Conservation (phyloP, 306 rosid species). For the Potentilla sterilis region DNA sequence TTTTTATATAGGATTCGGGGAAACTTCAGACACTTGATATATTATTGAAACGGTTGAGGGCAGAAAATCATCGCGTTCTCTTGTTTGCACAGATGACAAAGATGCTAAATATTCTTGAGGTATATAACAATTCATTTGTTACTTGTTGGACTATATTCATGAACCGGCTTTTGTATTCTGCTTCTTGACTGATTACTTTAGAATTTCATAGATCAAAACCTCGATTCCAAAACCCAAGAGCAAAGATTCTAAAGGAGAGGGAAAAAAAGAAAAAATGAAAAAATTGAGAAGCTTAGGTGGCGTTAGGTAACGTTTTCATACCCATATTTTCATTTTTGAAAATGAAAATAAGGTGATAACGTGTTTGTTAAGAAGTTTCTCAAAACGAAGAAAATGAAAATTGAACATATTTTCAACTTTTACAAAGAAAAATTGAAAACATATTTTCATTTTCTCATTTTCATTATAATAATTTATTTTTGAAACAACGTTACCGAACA, state of each 20-base stretch:
- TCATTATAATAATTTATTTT: too few relatives aligned
- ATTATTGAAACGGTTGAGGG: constrained; percentile 84
- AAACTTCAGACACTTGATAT: constrained; percentile 99
- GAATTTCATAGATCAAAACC: background rate
- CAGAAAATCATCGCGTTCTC: constrained; percentile 91
- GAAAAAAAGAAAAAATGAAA: background rate
- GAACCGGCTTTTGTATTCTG: background rate
- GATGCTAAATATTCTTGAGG: constrained; percentile 99
- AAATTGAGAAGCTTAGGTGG: background rate
- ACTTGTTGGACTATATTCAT: constrained; percentile 13
- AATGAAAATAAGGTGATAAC: too few relatives aligned
- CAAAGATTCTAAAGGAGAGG: background rate
- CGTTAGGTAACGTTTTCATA: too few relatives aligned
- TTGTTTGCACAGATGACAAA: constrained; percentile 99
- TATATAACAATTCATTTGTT: constrained; percentile 30
- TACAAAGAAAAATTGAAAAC: too few relatives aligned
- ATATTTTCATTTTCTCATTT: too few relatives aligned
- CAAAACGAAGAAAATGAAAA: too few relatives aligned
- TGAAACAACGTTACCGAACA: too few relatives aligned
- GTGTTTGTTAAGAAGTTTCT: too few relatives aligned
- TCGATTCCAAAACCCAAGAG: background rate
- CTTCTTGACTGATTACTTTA: constrained; percentile 1
- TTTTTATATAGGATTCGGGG: constrained; percentile 83
- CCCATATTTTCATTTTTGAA: too few relatives aligned
- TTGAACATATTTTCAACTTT: too few relatives aligned